A percentile compares a stretch with the other conserved stretches of the same genome.
Evolutionary conservation across 139 green algal genomes (phyloP).

Genomic region (Chlorella sp.): DNA sequence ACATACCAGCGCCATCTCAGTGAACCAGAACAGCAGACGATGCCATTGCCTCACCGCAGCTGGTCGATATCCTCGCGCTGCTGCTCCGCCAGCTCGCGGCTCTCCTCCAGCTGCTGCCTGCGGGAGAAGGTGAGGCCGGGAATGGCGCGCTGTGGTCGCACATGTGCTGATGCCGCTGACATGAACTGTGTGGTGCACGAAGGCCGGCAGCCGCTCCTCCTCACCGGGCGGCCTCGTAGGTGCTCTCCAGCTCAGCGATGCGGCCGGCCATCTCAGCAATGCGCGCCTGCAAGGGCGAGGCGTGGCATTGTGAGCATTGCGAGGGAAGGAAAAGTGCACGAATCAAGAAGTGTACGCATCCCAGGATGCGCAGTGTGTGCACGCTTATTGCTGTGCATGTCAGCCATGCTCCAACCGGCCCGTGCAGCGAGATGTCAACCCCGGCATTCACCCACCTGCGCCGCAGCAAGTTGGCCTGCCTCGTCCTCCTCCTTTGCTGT

Average conservation of each 20-base stretch:
- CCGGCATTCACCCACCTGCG: not conserved
- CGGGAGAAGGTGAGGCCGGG: not conserved
- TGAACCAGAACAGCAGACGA: too few relatives aligned
- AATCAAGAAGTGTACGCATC: too few relatives aligned
- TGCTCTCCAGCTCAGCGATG: constrained; percentile 1
- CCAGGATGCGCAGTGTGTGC: too few relatives aligned
- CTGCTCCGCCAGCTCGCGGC: constrained; percentile 12
- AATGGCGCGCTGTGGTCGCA: too few relatives aligned
- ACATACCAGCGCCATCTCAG: too few relatives aligned
- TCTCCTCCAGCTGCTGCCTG: not conserved
- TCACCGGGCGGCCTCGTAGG: not conserved
- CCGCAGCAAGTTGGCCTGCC: not conserved
- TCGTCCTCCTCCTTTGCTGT: not conserved
- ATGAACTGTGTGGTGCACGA: too few relatives aligned
- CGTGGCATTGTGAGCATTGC: not conserved
- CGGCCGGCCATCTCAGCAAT: constrained; percentile 7
- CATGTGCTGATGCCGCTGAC: too few relatives aligned
- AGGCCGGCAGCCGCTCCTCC: not conserved
- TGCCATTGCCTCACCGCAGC: not conserved
- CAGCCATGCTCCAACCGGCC: too few relatives aligned
- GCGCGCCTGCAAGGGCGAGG: not conserved
- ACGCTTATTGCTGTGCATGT: too few relatives aligned
- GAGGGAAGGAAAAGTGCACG: too few relatives aligned
- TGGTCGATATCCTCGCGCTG: not conserved
- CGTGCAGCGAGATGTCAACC: too few relatives aligned